A percentile compares a stretch with the other conserved stretches of the same genome.
phyloP scores from a whole-genome alignment of 495 filamentous ascomycete species.

The Aspergillus indologenus region DNA sequence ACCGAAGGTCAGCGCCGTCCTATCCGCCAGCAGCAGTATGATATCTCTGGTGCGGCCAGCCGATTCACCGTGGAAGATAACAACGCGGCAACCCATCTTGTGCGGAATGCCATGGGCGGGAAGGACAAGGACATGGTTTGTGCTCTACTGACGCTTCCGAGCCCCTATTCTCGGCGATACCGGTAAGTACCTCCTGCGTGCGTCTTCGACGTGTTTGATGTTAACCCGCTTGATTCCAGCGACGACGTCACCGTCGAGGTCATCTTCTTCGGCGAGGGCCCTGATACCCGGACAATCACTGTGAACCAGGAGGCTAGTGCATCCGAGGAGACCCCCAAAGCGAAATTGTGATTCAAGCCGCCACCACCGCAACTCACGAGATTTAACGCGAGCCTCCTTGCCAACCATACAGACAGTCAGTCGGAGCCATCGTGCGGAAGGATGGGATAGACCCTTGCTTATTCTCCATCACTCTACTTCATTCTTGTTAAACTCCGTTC shows the following conservation, averaged over 20 bases:
- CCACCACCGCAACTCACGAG: background rate
- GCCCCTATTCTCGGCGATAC: slow-evolving; percentile 86
- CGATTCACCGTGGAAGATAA: slow-evolving; percentile 93
- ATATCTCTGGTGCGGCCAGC: slow-evolving; percentile 63
- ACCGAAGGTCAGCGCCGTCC: slow-evolving; percentile 60
- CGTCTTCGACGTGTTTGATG: background rate
- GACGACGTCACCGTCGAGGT: slow-evolving; percentile 98
- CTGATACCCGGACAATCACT: slow-evolving; percentile 70
- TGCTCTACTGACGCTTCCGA: slow-evolving; percentile 85
- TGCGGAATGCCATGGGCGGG: slow-evolving; percentile 92
- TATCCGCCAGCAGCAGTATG: slow-evolving; percentile 81
- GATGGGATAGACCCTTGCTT: background rate
- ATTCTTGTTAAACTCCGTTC: background rate
- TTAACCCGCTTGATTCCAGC: slow-evolving; percentile 37
- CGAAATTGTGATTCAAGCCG: slow-evolving; percentile 50
- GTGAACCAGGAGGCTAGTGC: slow-evolving; percentile 86
- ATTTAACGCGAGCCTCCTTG: background rate
- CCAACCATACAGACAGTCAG: too few relatives aligned
- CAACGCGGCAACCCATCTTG: slow-evolving; percentile 93
- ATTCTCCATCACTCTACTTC: slow-evolving; percentile 1
- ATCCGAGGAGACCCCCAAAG: slow-evolving; percentile 48
- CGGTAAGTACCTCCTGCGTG: slow-evolving; percentile 50
- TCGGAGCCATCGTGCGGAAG: background rate
- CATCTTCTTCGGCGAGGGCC: slow-evolving; percentile 89
- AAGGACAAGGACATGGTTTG: slow-evolving; percentile 92